Evolutionary conservation across 495 filamentous ascomycete species (phyloP).

Genomic region (Opeltia flavorubescens): DNA sequence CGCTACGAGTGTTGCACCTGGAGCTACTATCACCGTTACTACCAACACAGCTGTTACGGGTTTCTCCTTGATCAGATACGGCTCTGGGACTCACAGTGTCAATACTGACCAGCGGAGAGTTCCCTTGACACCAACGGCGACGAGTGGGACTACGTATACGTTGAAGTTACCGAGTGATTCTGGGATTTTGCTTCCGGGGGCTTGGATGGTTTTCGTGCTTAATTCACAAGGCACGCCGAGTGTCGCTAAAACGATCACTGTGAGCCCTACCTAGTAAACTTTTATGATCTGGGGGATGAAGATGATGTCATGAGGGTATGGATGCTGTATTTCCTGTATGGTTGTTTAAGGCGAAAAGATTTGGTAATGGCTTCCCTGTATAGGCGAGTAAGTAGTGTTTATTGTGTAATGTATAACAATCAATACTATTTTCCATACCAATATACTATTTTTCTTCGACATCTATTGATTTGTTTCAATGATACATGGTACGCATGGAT

Average conservation of each 20-base stretch:
- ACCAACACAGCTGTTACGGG: conserved; percentile 15
- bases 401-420: no score
- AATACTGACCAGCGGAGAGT: conserved; percentile 46
- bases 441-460: no score
- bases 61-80: conserved; percentile 31
- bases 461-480: no score
- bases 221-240: conserved; percentile 35
- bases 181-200: conserved; percentile 40
- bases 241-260: conserved; percentile 10
- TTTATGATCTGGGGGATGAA: no score
- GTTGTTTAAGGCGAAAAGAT: no score
- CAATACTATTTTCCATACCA: no score
- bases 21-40: conserved; percentile 22
- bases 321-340: no score
- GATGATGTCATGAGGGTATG: no score
- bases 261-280: background rate
- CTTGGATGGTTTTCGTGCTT: conserved; percentile 44
- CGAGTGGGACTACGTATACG: conserved; percentile 13
- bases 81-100: conserved; percentile 39
- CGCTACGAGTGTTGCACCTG: conserved; percentile 15
- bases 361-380: no score
- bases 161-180: conserved; percentile 30
- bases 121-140: conserved; percentile 18
- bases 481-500: no score
- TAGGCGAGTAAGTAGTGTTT: no score